Percentiles rank a stretch among this genome's conserved stretches.
phyloP scores from a whole-genome alignment of 257 asterid genomes.

The Eustoma russellianum region DNA sequence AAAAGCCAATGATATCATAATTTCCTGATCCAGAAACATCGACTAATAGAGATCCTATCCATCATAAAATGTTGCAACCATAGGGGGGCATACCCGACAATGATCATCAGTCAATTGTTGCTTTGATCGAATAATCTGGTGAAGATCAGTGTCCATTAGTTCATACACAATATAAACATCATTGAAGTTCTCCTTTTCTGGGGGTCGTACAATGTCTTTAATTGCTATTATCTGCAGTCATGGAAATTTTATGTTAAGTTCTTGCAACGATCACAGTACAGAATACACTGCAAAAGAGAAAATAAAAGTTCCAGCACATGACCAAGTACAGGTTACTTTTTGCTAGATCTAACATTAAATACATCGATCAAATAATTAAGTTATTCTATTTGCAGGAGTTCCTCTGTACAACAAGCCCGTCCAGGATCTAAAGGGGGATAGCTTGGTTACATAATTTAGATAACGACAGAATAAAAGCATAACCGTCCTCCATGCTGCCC shows the following conservation, averaged over 20 bases:
- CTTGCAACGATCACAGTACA: background rate
- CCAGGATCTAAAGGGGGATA: too few relatives aligned
- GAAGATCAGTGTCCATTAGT: conserved; percentile 98
- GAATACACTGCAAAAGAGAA: background rate
- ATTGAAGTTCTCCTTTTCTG: conserved; percentile 86
- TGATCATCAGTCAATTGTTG: conserved; percentile 83
- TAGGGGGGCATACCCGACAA: conserved; percentile 75
- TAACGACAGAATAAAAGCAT: too few relatives aligned
- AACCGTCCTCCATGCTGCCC: too few relatives aligned
- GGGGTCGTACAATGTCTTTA: conserved; percentile 91
- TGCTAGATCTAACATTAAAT: too few relatives aligned
- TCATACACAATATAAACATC: conserved; percentile 94
- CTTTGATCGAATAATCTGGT: conserved; percentile 85
- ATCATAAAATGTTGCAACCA: conserved; percentile 9
- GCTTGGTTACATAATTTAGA: too few relatives aligned
- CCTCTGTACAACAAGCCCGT: too few relatives aligned
- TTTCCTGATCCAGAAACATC: too few relatives aligned
- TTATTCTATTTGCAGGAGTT: too few relatives aligned
- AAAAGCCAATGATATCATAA: too few relatives aligned
- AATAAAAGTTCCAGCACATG: too few relatives aligned
- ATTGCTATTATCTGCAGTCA: conserved; percentile 62
- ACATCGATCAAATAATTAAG: too few relatives aligned
- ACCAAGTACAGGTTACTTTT: too few relatives aligned
- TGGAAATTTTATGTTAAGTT: conserved; percentile 8
- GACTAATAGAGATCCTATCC: background rate